Base-by-base conservation (phyloP, 768 basidiomycete species). In the Exidia glandulosa region DNA sequence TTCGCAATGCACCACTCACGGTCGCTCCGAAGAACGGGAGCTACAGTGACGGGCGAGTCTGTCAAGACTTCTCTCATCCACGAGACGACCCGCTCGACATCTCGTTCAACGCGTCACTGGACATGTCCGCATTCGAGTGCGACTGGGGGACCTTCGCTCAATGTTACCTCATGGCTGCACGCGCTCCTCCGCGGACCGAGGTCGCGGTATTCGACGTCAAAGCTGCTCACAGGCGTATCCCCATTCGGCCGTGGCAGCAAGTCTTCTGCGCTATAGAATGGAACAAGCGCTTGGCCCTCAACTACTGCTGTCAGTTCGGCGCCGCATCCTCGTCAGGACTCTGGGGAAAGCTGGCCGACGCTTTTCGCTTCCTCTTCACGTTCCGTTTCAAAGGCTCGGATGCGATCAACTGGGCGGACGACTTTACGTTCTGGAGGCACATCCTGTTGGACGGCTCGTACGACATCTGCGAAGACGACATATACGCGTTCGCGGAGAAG, bases 81-180 rank as follows among this genome's bases (percentile, higher is more conserved):
- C 9, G 41, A 6, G 16, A 45, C 71, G 36, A 66, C 59, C 69
- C 36, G 7, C n/a, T 3, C 3, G 56, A 45, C 16, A 54, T 57
- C 0, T 76, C 72, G 1, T 59, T 76, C 7, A 76, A 76, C 57
- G 56, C 69, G 1, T 54, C 59, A 9, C 70, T 75, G 12, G 48
- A 73, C 48, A 62, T 65, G 0, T 63, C 71, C 45, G 47, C 68
- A 16, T 77, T 74, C 57, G 69, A 66, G 16, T 70, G 68, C 0
- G 67, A 57, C 0, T 79, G 77, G 77, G 74, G 75, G 0, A 72
- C 74, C 2, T 78, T 78, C 3, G 59, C 62, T 6, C 9, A 13
- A 23, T 45, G 41, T 19, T 45, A 45, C 23, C 16, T 0, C 1
- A 16, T 70, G 3, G 65, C 75, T 1, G 63, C 68, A 6, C 55